phyloP scores from a whole-genome alignment of 2,329 filamentous ascomycete species.

The Phyllosticta citribraziliensis region DNA sequence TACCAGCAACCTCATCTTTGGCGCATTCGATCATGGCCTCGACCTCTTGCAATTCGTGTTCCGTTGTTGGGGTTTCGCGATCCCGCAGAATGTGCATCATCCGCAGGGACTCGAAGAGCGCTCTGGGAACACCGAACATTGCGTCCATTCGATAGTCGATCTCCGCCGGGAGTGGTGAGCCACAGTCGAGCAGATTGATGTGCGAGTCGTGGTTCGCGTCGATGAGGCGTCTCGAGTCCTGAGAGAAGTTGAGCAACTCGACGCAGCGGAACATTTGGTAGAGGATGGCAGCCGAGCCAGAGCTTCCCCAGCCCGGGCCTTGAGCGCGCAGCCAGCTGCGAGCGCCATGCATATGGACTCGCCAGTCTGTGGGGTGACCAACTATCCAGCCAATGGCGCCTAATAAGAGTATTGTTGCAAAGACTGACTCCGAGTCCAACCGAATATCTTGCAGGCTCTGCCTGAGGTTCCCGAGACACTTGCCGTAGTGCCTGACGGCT shows the following conservation, averaged over 20 bases:
- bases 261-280: slow-evolving; percentile 9
- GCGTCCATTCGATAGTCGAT: slow-evolving; percentile 5
- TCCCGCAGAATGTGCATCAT: slow-evolving; percentile 4
- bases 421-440: slow-evolving; percentile 1
- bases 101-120: slow-evolving; percentile 2
- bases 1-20: neutral
- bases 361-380: slow-evolving; percentile 5
- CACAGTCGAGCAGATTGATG: neutral
- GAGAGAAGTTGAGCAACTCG: slow-evolving; percentile 5
- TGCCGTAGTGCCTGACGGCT: slow-evolving; percentile 6
- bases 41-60: neutral
- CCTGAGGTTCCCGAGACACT: slow-evolving; percentile 2
- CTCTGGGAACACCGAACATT: slow-evolving; percentile 5
- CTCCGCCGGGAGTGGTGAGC: neutral
- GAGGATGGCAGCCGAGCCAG: slow-evolving; percentile 1
- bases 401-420: slow-evolving; percentile 7
- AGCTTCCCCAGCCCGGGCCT: neutral
- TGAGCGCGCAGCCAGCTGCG: slow-evolving; percentile 4
- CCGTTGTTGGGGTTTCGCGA: neutral
- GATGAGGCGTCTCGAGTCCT: neutral
- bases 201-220: neutral
- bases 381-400: slow-evolving; percentile 3
- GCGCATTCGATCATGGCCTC: neutral
- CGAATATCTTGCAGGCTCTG: neutral
- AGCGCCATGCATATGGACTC: slow-evolving; percentile 6